These are phyloP conservation scores for Phytophthora fragariaefolia DNA, from an alignment of 352 stramenopile species.

Conservation along the genomic window DNA sequence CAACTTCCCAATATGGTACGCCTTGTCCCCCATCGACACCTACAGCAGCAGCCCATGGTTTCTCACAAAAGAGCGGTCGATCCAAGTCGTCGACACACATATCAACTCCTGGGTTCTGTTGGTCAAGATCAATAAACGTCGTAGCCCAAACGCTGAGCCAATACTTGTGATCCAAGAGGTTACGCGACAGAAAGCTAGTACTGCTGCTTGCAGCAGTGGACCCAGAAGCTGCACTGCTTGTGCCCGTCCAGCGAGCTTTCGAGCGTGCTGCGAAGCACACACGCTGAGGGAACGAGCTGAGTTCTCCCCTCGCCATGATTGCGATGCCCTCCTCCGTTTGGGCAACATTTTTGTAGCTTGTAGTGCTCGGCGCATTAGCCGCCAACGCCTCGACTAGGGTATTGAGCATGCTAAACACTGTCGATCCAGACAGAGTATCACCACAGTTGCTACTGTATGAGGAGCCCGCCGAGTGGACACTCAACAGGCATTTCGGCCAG, in stretches of 20 bases:
- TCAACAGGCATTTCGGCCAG: slow-evolving; percentile 33
- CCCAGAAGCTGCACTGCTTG: slow-evolving; percentile 34
- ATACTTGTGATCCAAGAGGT: slow-evolving; percentile 64
- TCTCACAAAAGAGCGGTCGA: slow-evolving; percentile 61
- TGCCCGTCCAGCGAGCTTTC: slow-evolving; percentile 59
- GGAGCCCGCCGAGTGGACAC: slow-evolving; percentile 22
- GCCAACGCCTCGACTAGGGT: slow-evolving; percentile 41
- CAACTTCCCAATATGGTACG: slow-evolving; percentile 46
- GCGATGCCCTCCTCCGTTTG: slow-evolving; percentile 47
- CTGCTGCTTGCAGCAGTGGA: slow-evolving; percentile 32
- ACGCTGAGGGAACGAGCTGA: slow-evolving; percentile 54
- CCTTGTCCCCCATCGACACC: slow-evolving; percentile 9
- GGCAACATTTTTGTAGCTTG: slow-evolving; percentile 59
- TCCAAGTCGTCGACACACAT: slow-evolving; percentile 63
- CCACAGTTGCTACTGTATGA: slow-evolving; percentile 44
- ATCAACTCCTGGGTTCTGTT: slow-evolving; percentile 46
- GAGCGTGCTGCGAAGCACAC: slow-evolving; percentile 54
- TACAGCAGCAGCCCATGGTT: slow-evolving; percentile 49
- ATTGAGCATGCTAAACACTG: slow-evolving; percentile 55
- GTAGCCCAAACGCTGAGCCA: slow-evolving; percentile 65
- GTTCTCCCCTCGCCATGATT: slow-evolving; percentile 47
- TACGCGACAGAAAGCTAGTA: slow-evolving; percentile 55
- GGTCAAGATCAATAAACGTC: slow-evolving; percentile 46
- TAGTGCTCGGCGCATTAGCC: slow-evolving; percentile 52
- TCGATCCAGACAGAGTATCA: slow-evolving; percentile 24